Percentiles rank a stretch among this genome's conserved stretches.
These are phyloP conservation scores for Neofusicoccum laricinum DNA, from an alignment of 2,329 filamentous ascomycete genomes.

Conservation along the genomic window DNA sequence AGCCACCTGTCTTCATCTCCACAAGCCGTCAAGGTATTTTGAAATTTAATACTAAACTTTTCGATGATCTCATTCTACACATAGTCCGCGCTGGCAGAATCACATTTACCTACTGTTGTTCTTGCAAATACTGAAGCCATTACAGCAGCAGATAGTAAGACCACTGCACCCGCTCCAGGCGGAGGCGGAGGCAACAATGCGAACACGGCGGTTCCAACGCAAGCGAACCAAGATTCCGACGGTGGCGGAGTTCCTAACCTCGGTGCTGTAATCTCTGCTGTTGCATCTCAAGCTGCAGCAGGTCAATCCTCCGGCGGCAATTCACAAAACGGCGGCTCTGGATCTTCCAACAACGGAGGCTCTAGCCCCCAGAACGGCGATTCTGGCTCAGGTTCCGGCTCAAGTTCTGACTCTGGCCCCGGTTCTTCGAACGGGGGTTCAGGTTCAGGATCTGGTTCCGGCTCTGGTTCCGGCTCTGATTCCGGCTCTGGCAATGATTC, in stretches of 20 bases:
- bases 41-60: not conserved
- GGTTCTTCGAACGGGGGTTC: not conserved
- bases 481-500: too few relatives aligned
- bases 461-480: conserved; percentile 12
- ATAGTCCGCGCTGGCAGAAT: conserved; percentile 23
- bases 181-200: not conserved
- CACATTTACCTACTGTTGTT: not conserved
- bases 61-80: conserved; percentile 22
- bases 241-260: not conserved
- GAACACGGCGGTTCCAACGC: not conserved
- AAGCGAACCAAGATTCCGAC: not conserved
- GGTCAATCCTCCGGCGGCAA: conserved; percentile 6
- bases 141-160: not conserved
- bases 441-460: not conserved
- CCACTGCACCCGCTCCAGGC: not conserved
- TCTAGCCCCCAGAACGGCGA: not conserved
- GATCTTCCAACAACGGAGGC: conserved; percentile 11
- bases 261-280: not conserved
- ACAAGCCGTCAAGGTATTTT: not conserved
- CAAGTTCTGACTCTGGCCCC: not conserved
- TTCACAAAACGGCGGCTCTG: conserved; percentile 15
- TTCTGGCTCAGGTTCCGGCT: not conserved
- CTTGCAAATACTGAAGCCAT: not conserved
- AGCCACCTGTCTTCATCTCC: not conserved
- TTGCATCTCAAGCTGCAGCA: conserved; percentile 1